phyloP scores from a whole-genome alignment of 164 flowering plant species.

The Liquidambar formosana region DNA sequence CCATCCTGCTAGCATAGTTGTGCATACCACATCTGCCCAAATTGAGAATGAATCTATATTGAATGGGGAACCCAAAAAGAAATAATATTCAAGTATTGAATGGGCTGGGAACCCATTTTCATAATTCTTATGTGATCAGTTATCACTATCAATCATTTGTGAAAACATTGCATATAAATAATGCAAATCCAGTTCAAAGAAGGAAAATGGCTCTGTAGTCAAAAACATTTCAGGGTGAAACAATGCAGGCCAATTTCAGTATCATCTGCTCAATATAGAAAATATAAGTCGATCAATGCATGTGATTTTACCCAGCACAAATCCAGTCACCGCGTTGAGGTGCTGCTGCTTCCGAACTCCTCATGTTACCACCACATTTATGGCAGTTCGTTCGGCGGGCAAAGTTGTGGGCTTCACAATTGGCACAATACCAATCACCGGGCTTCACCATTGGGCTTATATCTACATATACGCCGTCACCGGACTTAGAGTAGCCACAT shows the following conservation, averaged over 20 bases:
- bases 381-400: conserved; percentile 53
- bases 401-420: conserved; percentile 66
- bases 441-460: conserved; percentile 40
- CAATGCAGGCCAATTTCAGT: conserved; percentile 3
- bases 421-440: conserved; percentile 73
- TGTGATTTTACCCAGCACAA: conserved; percentile 44
- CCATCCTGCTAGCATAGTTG: conserved; percentile 65
- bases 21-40: conserved; percentile 56
- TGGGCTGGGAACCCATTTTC: no score
- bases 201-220: no score
- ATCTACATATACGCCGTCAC: no score
- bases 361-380: conserved; percentile 46
- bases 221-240: background rate
- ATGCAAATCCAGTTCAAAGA: no score
- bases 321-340: conserved; percentile 81
- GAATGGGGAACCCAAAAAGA: no score
- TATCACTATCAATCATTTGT: no score
- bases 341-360: no score
- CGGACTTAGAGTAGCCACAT: conserved; percentile 51
- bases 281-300: background rate
- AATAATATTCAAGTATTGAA: no score
- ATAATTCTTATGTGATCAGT: no score
- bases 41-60: background rate
- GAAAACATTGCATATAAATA: no score
- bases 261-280: no score